Evolutionary conservation across 2,329 filamentous ascomycete species (phyloP).

Genomic region (Ophiognomonia clavigignenti-juglandacearum): DNA sequence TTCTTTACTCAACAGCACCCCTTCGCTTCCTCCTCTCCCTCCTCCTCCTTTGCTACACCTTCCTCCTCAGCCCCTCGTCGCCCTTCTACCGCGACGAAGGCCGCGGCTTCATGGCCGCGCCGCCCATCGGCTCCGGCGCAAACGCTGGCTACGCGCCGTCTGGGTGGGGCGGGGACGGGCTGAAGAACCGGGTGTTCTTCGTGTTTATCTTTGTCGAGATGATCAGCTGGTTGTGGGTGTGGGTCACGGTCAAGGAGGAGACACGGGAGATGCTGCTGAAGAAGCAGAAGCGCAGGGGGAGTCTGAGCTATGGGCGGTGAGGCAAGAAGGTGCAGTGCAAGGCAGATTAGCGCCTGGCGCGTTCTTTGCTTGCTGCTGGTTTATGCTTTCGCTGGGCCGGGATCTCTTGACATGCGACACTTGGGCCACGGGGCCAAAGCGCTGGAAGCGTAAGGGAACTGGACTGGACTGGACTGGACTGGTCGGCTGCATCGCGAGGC

Average conservation of each 20-base stretch:
- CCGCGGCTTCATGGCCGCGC: constrained; percentile 30
- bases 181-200: constrained; percentile 84
- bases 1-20: constrained; percentile 39
- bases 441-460: neutral
- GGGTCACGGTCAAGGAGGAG: constrained; percentile 66
- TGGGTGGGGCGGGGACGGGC: constrained; percentile 54
- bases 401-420: no score
- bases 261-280: constrained; percentile 34
- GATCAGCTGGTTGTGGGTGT: constrained; percentile 83
- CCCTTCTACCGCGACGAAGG: constrained; percentile 39
- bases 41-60: constrained; percentile 57
- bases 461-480: neutral
- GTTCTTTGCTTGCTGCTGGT: neutral
- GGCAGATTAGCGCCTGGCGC: neutral
- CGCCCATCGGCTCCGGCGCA: constrained; percentile 24
- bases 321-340: no score
- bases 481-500: neutral
- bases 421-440: neutral
- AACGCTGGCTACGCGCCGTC: constrained; percentile 33
- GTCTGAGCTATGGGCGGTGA: constrained; percentile 1
- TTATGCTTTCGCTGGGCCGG: no score
- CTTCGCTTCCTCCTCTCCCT: constrained; percentile 63
- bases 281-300: constrained; percentile 30
- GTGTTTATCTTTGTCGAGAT: constrained; percentile 81
- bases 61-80: constrained; percentile 50